phyloP scores from a whole-genome alignment of 208 protist species.

The Tritrichomonas musculus region DNA sequence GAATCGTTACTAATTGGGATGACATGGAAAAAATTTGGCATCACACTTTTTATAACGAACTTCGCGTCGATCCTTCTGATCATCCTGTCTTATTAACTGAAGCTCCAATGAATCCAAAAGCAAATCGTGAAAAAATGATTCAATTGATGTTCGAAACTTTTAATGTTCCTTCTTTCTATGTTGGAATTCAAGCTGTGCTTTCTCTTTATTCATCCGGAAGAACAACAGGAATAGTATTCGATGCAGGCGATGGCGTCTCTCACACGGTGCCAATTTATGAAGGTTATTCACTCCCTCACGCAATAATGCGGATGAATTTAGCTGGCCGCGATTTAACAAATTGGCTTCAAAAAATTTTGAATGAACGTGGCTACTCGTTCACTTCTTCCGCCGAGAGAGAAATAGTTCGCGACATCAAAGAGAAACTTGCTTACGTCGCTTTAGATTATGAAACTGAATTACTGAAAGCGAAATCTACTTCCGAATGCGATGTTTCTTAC shows the following conservation, averaged over 20 bases:
- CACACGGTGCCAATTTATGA: no score
- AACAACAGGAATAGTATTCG: no score
- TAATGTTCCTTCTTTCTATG: no score
- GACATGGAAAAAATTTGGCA: no score
- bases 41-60: no score
- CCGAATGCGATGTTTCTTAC: no score
- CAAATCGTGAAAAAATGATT: conserved; percentile 77
- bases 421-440: conserved; percentile 64
- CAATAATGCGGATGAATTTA: conserved; percentile 61
- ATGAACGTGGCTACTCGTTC: no score
- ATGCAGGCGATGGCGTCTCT: conserved; percentile 64
- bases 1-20: no score
- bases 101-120: conserved; percentile 73
- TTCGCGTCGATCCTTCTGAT: no score
- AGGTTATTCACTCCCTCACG: no score
- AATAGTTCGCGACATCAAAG: conserved; percentile 69
- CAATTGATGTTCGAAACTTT: no score
- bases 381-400: conserved; percentile 61
- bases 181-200: conserved; percentile 89
- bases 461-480: conserved; percentile 42
- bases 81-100: conserved; percentile 84
- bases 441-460: conserved; percentile 62
- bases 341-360: conserved; percentile 60
- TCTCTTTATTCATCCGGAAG: conserved; percentile 77
- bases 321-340: conserved; percentile 67